Evolutionary conservation across 805 yeast genomes (phyloP), one percentile per base, ranked within the genome.

Genomic region (Zygosaccharomyces rouxii): DNA sequence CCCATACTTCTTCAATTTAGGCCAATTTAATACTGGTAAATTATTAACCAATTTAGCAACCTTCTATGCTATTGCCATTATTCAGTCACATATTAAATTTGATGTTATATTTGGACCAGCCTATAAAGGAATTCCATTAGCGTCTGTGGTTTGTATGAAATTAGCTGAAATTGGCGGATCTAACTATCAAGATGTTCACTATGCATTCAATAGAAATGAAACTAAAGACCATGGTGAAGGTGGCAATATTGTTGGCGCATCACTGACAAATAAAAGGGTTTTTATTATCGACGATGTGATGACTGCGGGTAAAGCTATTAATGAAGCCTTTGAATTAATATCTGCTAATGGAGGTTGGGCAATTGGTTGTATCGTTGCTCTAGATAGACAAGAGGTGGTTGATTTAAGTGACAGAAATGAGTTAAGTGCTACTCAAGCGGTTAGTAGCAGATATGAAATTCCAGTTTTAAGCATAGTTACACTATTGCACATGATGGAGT

Each of bases 221-320:
- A 84, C 86, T 75, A 92, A 92, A 71, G 97, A 90, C 64, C 98
- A 92, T 65, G 99, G 99, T 49, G 99, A 94, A 72, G 98, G 98
- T 57, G 99, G 99, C 13, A 78, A 79, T 47, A 86, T 92, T 58
- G 98, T 94, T 38, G 98, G 99, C 31, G 81, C 86, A 42, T 69
- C 79, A 4, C 77, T 92, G 59, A 75, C 76, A 51, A 86, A 78
- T 42, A 85, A 90, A 67, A 77, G 76, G 52, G 80, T 90, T 19
- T 72, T 92, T 59, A 86, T 94, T 60, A 89, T 92, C 53, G 99
- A 94, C 68, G 99, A 92, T 62, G 97, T 92, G 38, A 89, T 92
- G 83, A 92, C 98, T 51, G 98, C 98, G 1, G 98, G 98, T 37
- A 94, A 98, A 50, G 98, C 99, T 42, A 89, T 90, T 66, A 85